Evolutionary conservation across 306 rosid species (phyloP).

Genomic region (Quercus dentata): DNA sequence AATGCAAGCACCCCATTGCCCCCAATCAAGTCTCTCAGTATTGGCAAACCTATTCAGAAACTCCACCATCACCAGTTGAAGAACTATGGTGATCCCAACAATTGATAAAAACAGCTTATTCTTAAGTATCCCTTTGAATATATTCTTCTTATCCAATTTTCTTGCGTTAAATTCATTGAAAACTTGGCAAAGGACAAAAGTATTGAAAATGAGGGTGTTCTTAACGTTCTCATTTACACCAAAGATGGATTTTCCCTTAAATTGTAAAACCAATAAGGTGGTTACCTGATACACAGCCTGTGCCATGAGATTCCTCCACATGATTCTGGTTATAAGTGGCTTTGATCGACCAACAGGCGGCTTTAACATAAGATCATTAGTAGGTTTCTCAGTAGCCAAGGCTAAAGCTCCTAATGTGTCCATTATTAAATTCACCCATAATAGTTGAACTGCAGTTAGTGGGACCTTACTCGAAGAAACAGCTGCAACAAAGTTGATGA

Average conservation of each 20-base stretch:
- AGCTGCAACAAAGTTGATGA: constrained; percentile 17
- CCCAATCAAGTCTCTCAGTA: constrained; percentile 21
- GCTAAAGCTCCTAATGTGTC: constrained; percentile 35
- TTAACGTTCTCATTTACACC: constrained; percentile 20
- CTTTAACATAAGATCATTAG: constrained; percentile 18
- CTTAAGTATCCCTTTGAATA: constrained; percentile 13
- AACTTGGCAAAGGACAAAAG: constrained; percentile 25
- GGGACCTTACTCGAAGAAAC: constrained; percentile 24
- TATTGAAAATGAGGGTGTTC: constrained; percentile 25
- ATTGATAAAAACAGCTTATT: constrained; percentile 24
- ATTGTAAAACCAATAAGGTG: constrained; percentile 13
- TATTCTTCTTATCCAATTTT: constrained; percentile 28
- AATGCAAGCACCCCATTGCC: constrained; percentile 24
- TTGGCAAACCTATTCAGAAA: constrained; percentile 23
- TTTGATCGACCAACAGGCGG: constrained; percentile 9
- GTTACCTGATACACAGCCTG: constrained; percentile 27
- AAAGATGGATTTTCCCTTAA: constrained; percentile 21
- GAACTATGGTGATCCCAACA: constrained; percentile 12
- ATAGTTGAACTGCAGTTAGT: constrained; percentile 19
- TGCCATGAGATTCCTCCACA: constrained; percentile 29
- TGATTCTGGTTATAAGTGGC: constrained; percentile 21
- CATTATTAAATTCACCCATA: constrained; percentile 33
- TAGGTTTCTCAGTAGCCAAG: constrained; percentile 21
- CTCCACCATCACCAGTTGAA: constrained; percentile 27
- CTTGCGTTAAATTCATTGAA: constrained; percentile 30